These are phyloP conservation scores for Moesziomyces parantarcticus DNA, from an alignment of 1,284 basidiomycete species.

Conservation along the genomic window DNA sequence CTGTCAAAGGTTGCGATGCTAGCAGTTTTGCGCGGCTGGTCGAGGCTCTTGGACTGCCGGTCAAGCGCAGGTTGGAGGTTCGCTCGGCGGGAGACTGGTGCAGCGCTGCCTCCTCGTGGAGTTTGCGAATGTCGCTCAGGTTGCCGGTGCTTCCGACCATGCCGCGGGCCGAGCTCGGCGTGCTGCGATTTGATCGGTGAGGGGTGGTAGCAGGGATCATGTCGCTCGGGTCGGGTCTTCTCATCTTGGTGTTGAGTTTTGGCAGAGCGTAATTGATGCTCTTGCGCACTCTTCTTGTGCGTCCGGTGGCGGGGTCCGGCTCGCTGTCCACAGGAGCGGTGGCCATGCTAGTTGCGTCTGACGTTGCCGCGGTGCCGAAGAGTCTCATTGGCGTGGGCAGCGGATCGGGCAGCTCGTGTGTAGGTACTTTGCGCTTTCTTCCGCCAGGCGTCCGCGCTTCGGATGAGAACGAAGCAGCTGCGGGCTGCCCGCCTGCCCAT, in stretches of 20 bases:
- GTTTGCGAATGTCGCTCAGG: conserved; percentile 51
- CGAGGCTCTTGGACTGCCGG: conserved; percentile 3
- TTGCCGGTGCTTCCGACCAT: conserved; percentile 52
- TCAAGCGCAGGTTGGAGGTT: conserved; percentile 15
- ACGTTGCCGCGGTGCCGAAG: conserved; percentile 11
- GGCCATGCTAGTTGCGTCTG: neutral
- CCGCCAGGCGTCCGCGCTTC: conserved; percentile 31
- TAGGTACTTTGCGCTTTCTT: conserved; percentile 35
- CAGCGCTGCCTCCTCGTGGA: conserved; percentile 44
- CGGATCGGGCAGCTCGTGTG: conserved; percentile 14
- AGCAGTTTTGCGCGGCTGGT: no score
- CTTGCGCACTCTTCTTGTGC: conserved; percentile 53
- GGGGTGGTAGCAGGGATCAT: conserved; percentile 43
- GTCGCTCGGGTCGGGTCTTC: conserved; percentile 62
- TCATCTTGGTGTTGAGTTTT: conserved; percentile 68
- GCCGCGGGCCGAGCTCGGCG: conserved; percentile 19
- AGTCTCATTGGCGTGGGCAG: conserved; percentile 25
- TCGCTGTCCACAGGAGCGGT: conserved; percentile 2
- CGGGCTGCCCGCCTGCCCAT: no score
- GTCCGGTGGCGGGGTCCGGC: conserved; percentile 23
- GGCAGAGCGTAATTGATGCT: conserved; percentile 66
- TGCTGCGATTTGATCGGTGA: conserved; percentile 15
- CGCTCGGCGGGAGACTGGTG: conserved; percentile 35
- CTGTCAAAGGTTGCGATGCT: neutral
- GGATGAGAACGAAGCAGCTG: neutral